Base-by-base conservation (phyloP, 306 rosid genomes). In the Sphenostylis stenocarpa region DNA sequence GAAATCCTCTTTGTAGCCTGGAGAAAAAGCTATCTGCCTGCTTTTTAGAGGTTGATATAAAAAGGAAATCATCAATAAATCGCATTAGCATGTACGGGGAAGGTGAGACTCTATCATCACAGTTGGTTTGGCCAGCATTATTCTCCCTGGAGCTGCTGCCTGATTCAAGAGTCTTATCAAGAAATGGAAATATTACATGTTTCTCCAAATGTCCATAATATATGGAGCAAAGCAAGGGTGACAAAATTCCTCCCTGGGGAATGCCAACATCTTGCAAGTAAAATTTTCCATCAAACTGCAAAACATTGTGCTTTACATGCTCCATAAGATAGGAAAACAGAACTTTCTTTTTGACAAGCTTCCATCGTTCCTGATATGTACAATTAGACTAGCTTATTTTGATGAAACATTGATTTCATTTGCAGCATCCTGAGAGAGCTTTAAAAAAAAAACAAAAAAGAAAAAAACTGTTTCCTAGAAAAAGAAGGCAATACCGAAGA, bases 181-280 rank as follows among this genome's bases (percentile, higher is more conserved):
- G 95, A 85, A 80, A 92, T 43, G 98, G 97, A 88, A 78, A 83
- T 66, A 94, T 86, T 73, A 89, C 85, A 56, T 83, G 73, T 67
- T 78, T 86, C 64, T 94, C 97, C 83, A 94, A 80, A 80, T 92
- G 92, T 49, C 96, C 96, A 31, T 84, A 86, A 84, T 90, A 86
- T 5, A 90, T 84, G 60, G 93, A 90, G 86, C 97, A 94, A 72
- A 94, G 98, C 83, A 94, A 79, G 70, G 97, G 61, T 3, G 98
- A 94, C 68, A 89, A 75, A 85, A 95, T 64, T 58, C 98, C 96
- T 89, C 98, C 97, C 84, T 92, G 98, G 70, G 96, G 84, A 87
- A 95, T 92, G 57, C 98, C 96, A 39, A 89, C 85, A 64, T 80
- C 83, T 90, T 89, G 97, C 86, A 90, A 62, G 86, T 85, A 94